Evolutionary conservation across 2,329 filamentous ascomycete species (phyloP).

Genomic region (Alternaria panax): DNA sequence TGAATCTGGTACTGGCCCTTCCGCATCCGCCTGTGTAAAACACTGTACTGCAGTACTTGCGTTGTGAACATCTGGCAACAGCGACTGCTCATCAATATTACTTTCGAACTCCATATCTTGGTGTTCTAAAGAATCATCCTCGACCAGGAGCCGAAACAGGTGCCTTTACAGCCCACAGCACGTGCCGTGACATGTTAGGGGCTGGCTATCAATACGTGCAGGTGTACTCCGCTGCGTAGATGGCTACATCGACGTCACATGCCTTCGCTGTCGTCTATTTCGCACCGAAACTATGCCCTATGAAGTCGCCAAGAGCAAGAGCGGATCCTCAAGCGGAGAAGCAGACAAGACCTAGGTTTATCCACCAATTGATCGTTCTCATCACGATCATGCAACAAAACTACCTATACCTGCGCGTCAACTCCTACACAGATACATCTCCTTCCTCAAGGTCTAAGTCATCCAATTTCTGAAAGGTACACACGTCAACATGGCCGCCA

Average conservation of each 20-base stretch:
- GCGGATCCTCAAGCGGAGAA: conserved; percentile 15
- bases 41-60: not conserved
- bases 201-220: not conserved
- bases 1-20: not conserved
- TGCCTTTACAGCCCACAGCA: not conserved
- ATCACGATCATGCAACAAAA: conserved; percentile 8
- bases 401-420: not conserved
- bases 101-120: not conserved
- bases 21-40: not conserved
- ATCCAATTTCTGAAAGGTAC: not conserved
- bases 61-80: no score
- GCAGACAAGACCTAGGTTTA: conserved; percentile 10
- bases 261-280: conserved; percentile 7
- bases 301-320: conserved; percentile 9
- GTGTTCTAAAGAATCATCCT: accelerated
- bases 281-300: conserved; percentile 13
- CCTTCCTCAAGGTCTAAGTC: not conserved
- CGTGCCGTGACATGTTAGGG: not conserved
- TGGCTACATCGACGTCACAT: not conserved
- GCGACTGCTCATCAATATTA: not conserved
- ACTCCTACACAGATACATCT: not conserved
- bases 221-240: not conserved
- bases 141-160: not conserved
- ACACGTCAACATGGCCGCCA: conserved; percentile 2
- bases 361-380: conserved; percentile 17